phyloP scores from a whole-genome alignment of 495 filamentous ascomycete species.

The Penicillium turbatum region DNA sequence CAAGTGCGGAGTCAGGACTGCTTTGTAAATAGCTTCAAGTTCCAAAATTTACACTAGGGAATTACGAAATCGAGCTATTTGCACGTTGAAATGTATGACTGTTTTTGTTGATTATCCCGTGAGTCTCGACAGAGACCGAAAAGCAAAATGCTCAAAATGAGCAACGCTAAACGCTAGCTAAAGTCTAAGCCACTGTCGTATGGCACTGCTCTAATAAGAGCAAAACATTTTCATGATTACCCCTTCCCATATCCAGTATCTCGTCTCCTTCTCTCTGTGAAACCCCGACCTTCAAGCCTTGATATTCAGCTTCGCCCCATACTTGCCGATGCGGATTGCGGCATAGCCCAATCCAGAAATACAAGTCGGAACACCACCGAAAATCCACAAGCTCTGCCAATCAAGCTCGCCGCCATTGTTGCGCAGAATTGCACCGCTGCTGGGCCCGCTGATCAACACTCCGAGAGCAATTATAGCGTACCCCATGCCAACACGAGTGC shows the following conservation, averaged over 20 bases:
- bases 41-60: too few relatives aligned
- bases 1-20: neutral
- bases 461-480: conserved; percentile 1
- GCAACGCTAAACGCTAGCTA: neutral
- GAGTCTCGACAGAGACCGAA: neutral
- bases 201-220: neutral
- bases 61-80: too few relatives aligned
- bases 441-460: neutral
- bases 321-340: neutral
- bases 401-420: neutral
- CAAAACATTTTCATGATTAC: neutral
- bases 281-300: neutral
- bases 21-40: neutral
- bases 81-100: too few relatives aligned
- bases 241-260: neutral
- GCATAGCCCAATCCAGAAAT: neutral
- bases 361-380: neutral
- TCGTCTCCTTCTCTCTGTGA: neutral
- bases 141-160: neutral
- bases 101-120: neutral
- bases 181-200: neutral
- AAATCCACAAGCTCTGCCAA: neutral
- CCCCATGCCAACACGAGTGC: conserved; percentile 32
- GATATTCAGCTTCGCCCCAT: neutral
- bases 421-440: neutral